Percentiles rank a stretch among this genome's conserved stretches.
These are phyloP conservation scores for Solanum paucissectum DNA, from an alignment of 257 asterid genomes.

Conservation along the genomic window DNA sequence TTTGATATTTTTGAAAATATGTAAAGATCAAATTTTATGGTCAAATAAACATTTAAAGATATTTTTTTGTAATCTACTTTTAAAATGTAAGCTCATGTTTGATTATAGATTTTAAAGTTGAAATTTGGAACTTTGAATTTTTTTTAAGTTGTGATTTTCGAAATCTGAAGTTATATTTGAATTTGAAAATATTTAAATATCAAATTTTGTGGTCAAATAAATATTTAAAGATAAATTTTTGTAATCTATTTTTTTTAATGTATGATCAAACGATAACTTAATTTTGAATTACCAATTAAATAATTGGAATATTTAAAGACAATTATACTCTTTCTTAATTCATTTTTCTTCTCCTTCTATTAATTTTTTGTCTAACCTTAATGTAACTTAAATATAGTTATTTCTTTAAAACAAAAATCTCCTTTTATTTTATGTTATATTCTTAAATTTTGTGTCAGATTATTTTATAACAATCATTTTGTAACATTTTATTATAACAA, in stretches of 20 bases:
- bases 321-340: not conserved
- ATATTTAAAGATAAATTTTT: not conserved
- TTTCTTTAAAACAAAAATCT: not conserved
- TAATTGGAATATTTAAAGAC: no score
- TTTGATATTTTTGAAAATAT: not conserved
- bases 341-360: not conserved
- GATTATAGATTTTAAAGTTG: not conserved
- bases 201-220: not conserved
- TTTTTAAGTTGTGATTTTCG: not conserved
- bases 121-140: not conserved
- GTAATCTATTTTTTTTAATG: not conserved
- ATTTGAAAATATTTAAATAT: not conserved
- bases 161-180: no score
- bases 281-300: not conserved
- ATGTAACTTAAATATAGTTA: not conserved
- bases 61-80: not conserved
- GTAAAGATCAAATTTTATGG: no score
- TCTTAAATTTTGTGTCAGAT: fast-evolving
- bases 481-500: no score
- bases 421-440: not conserved
- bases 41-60: not conserved
- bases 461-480: not conserved
- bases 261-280: not conserved
- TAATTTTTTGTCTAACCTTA: not conserved
- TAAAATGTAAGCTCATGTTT: not conserved